Conservation (phyloP, 169 alveolate genomes). For the Plasmodium billcollinsi region DNA sequence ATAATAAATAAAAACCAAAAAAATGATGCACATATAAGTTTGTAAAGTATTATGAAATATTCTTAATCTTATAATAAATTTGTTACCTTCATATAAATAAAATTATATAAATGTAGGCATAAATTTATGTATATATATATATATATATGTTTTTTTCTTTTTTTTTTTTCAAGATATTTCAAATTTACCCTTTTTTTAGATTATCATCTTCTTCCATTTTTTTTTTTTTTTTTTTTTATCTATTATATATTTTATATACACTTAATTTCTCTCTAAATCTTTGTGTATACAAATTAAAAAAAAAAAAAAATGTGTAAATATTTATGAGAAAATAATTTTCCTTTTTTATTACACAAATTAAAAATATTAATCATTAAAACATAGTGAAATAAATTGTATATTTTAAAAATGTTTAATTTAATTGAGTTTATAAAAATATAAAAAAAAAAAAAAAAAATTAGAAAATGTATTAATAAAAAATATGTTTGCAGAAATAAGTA, state of each 20-base stretch:
- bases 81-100: not conserved
- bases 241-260: not conserved
- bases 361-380: conserved; percentile 21
- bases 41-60: too few relatives aligned
- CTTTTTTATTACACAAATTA: not conserved
- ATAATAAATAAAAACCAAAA: too few relatives aligned
- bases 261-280: conserved; percentile 1
- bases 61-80: not conserved
- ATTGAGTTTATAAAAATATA: too few relatives aligned
- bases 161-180: not conserved
- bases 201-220: conserved; percentile 52
- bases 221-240: conserved; percentile 1
- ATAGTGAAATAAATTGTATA: conserved; percentile 8
- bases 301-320: conserved; percentile 46
- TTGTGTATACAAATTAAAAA: conserved; percentile 19
- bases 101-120: not conserved
- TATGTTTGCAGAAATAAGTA: conserved; percentile 7
- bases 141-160: conserved; percentile 9
- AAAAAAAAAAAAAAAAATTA: conserved; percentile 10
- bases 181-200: conserved; percentile 57
- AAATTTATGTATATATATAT: conserved; percentile 11
- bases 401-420: not conserved
- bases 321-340: conserved; percentile 16
- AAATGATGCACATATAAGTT: too few relatives aligned
- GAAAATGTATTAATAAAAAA: not conserved